Conservation (phyloP, 306 rosid species). For the Quercus ilex region DNA sequence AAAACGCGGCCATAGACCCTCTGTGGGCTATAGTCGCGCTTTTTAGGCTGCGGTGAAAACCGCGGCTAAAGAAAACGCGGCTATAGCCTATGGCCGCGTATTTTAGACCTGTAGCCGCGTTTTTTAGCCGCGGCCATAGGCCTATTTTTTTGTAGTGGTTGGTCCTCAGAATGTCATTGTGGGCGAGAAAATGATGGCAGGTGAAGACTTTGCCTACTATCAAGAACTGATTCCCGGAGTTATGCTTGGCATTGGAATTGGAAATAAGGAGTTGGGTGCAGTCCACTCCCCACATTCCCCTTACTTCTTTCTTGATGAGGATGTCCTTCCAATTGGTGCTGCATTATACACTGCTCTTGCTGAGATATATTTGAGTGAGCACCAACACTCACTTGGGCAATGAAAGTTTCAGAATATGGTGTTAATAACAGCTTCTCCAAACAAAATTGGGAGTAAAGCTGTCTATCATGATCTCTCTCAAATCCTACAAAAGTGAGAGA, state of each 20-base stretch:
- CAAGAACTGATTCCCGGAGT: conserved; percentile 58
- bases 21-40: too few species aligned
- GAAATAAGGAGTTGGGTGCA: conserved; percentile 63
- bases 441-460: too few species aligned
- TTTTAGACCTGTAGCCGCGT: too few species aligned
- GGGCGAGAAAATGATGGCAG: conserved; percentile 50
- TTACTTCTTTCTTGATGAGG: conserved; percentile 68
- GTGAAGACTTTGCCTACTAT: conserved; percentile 66
- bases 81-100: too few species aligned
- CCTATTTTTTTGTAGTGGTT: too few species aligned
- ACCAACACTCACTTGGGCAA: not conserved
- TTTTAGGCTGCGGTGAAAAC: too few species aligned
- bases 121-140: too few species aligned
- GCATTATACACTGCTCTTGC: conserved; percentile 58
- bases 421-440: not conserved
- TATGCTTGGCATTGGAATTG: conserved; percentile 48
- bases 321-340: conserved; percentile 60
- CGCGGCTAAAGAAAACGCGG: too few species aligned
- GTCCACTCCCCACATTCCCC: conserved; percentile 72
- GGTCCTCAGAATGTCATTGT: conserved; percentile 53
- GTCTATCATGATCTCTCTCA: too few species aligned
- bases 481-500: too few species aligned
- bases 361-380: conserved; percentile 47
- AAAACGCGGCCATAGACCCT: too few species aligned
- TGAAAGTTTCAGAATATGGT: conserved; percentile 3